phyloP scores from a whole-genome alignment of 1,284 basidiomycete species.

The Trichosporon asahii region DNA sequence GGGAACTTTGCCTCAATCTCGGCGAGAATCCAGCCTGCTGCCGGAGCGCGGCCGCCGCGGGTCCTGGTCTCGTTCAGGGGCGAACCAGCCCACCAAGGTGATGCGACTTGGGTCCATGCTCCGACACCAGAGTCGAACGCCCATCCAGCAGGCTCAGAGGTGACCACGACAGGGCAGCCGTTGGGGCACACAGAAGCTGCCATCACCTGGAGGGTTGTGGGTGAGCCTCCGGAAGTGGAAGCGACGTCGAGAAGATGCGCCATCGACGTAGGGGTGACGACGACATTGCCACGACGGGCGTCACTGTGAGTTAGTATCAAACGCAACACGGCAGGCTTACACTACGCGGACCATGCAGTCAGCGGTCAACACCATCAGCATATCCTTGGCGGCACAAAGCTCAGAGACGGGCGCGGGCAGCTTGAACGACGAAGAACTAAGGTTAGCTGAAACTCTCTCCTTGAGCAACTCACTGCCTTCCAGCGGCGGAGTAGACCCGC shows the following conservation, averaged over 20 bases:
- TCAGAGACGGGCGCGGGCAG: constrained; percentile 69
- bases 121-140: constrained; percentile 67
- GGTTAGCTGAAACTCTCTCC: constrained; percentile 20
- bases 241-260: constrained; percentile 57
- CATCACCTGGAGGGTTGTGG: constrained; percentile 36
- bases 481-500: constrained; percentile 72
- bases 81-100: constrained; percentile 65
- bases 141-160: constrained; percentile 69
- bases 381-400: constrained; percentile 63
- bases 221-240: constrained; percentile 46
- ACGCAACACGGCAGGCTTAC: constrained; percentile 53
- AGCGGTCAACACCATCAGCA: constrained; percentile 68
- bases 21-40: constrained; percentile 25
- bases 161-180: constrained; percentile 69
- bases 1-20: constrained; percentile 27
- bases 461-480: constrained; percentile 62
- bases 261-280: constrained; percentile 65
- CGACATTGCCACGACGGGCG: constrained; percentile 61
- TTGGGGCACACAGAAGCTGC: constrained; percentile 68
- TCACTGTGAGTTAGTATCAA: constrained; percentile 58
- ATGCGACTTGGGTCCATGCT: constrained; percentile 69
- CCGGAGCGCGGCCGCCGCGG: not conserved
- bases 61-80: constrained; percentile 20
- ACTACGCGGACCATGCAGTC: constrained; percentile 69
- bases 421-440: constrained; percentile 63